Conservation (phyloP, 345 rosid genomes). For the Eucalyptus polyanthemos region DNA sequence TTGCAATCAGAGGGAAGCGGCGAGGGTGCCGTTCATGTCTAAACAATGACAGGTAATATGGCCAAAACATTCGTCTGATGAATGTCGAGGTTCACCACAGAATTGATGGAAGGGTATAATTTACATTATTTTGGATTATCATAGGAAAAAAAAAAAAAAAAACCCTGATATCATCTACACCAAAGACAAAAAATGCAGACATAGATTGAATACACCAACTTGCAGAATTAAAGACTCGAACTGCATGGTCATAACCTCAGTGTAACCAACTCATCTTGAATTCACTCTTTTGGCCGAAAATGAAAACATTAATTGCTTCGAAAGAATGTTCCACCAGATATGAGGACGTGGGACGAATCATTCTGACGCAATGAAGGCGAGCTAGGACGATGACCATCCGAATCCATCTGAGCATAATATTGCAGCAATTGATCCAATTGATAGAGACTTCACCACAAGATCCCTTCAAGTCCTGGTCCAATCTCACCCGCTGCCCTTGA, state of each 20-base stretch:
- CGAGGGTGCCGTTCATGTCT: neutral
- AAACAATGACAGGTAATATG: neutral
- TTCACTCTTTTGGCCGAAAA: neutral
- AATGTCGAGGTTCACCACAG: neutral
- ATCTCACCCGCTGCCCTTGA: neutral
- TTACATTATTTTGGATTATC: neutral
- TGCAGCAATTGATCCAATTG: neutral
- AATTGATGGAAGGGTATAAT: neutral
- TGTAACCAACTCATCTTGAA: neutral
- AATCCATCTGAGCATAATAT: neutral
- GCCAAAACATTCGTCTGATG: rapidly evolving
- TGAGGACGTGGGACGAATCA: neutral
- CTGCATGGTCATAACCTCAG: rapidly evolving
- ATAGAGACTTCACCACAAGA: neutral
- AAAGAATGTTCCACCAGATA: neutral
- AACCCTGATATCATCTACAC: neutral
- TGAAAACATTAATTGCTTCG: neutral
- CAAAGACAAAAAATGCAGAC: neutral
- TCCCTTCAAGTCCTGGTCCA: neutral
- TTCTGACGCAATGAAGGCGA: neutral
- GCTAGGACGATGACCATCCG: neutral
- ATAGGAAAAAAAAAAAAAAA: rapidly evolving
- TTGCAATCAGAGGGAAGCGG: neutral
- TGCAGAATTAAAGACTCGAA: neutral
- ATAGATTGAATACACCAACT: neutral